Percentiles rank a stretch among this genome's conserved stretches.
phyloP scores from a whole-genome alignment of 1,284 basidiomycete genomes.

The Leccinum pallidistipes region DNA sequence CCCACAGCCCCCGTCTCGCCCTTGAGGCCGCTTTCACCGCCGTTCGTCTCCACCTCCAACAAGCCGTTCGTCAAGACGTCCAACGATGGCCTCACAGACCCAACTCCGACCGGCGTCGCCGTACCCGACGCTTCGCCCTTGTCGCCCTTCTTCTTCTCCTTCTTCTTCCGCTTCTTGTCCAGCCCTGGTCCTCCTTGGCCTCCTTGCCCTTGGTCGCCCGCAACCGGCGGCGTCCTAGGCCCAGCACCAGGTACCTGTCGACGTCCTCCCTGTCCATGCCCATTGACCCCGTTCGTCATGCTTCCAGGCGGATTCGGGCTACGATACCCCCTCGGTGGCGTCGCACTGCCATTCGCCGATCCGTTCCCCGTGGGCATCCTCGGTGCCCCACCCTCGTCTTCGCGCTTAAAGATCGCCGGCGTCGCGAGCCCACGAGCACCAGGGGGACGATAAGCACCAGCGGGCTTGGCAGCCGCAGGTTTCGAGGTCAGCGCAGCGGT shows the following conservation, averaged over 20 bases:
- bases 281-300: conserved; percentile 34
- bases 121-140: conserved; percentile 33
- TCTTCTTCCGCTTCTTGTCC: conserved; percentile 57
- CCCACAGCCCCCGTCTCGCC: neutral
- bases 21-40: neutral
- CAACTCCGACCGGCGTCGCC: conserved; percentile 31
- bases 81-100: conserved; percentile 36
- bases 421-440: conserved; percentile 87
- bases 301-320: conserved; percentile 36
- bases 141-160: conserved; percentile 52
- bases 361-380: conserved; percentile 38
- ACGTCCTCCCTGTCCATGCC: conserved; percentile 30
- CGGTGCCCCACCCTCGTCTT: conserved; percentile 74
- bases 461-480: conserved; percentile 52
- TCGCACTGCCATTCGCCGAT: conserved; percentile 56
- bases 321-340: conserved; percentile 43
- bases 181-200: conserved; percentile 23
- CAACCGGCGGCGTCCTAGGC: conserved; percentile 46
- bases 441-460: conserved; percentile 88
- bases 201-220: conserved; percentile 31
- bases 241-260: conserved; percentile 72
- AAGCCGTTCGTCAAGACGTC: conserved; percentile 36
- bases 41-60: neutral
- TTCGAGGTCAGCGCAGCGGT: conserved; percentile 35
- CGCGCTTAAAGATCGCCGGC: conserved; percentile 83